These are phyloP conservation scores for Mycena sanguinolenta DNA, from an alignment of 768 basidiomycete species.

Conservation along the genomic window DNA sequence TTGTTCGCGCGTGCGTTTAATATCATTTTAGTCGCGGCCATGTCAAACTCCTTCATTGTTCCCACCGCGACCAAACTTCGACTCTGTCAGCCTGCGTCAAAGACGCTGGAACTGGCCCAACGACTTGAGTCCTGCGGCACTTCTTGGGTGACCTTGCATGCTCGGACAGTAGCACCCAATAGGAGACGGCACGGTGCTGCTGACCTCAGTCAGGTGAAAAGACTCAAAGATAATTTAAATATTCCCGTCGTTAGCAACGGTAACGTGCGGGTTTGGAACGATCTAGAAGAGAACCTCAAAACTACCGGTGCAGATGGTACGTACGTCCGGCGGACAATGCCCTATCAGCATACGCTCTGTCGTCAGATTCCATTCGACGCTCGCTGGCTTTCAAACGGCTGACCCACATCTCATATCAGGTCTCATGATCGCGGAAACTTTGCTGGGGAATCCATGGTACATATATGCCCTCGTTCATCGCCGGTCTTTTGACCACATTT, in stretches of 20 bases:
- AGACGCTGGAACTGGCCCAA: conserved; percentile 69
- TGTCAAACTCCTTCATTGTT: conserved; percentile 72
- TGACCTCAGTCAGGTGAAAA: conserved; percentile 71
- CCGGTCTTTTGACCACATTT: conserved; percentile 7
- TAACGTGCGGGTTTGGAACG: conserved; percentile 74
- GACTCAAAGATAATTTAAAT: conserved; percentile 62
- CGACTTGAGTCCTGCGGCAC: conserved; percentile 75
- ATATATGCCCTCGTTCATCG: conserved; percentile 33
- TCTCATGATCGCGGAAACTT: conserved; percentile 85
- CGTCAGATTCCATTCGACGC: no score
- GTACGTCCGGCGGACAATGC: no score
- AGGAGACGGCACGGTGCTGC: conserved; percentile 81
- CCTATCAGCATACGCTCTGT: no score
- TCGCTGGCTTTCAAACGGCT: no score
- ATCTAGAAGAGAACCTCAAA: conserved; percentile 66
- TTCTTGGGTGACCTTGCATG: conserved; percentile 81
- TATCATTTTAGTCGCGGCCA: conserved; percentile 61
- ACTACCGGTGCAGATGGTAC: conserved; percentile 79
- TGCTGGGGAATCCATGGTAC: conserved; percentile 82
- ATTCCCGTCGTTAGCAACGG: conserved; percentile 84
- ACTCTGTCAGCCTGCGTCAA: conserved; percentile 65
- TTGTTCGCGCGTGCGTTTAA: not conserved
- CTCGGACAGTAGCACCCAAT: conserved; percentile 77
- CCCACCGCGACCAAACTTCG: conserved; percentile 77
- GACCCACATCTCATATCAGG: no score